Base-by-base conservation (phyloP, 2,329 filamentous ascomycete genomes). In the Xylariaceae sp. region DNA sequence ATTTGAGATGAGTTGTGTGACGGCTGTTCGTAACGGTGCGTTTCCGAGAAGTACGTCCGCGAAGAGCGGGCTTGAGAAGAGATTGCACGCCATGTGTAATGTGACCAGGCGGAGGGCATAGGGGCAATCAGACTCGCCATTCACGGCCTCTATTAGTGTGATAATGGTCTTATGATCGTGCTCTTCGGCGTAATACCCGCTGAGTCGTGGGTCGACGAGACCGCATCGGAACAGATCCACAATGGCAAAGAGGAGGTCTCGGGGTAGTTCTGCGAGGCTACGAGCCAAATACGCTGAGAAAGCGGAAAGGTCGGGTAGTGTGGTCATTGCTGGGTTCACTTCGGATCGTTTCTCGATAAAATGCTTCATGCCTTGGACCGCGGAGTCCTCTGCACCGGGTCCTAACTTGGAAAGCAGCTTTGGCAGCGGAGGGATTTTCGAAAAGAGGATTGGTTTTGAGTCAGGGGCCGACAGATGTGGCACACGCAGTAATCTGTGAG, bases 51-150 rank as follows among this genome's bases (percentile, higher is more conserved):
- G 78, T 62, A 87, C 81, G 2, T 84, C 80, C 0, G 85, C 78
- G 68, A 88, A 95, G 0, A 96, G 78, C 0, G 84, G 82, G 0
- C 87, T 88, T 0, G 84, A 87, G 75, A 96, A 96, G 48, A 96
- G 78, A 69, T 96, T 97, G 75, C 91, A 95, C 1, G 85, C 82
- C 69, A 93, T 82, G 67, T 97, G 92, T 18, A 96, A 75, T 0
- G 90, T 88, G 13, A 96, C 90, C 1, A 97, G 84, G 11, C 91
- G 87, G 1, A 95, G 80, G 3, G 89, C 87, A 70, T 97, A 97
- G 0, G 91, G 90, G 47, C 86, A 89, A 0, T 77, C 73, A 7
- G 76, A 70, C 37, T 82, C 78, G 4, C 76, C 72, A 64, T 82
- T 85, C 50, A 90, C 82, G 44, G 83, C 75, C 2, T 81, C 74